Evolutionary conservation across 345 rosid genomes (phyloP).

Genomic region (Erucastrum elatum): DNA sequence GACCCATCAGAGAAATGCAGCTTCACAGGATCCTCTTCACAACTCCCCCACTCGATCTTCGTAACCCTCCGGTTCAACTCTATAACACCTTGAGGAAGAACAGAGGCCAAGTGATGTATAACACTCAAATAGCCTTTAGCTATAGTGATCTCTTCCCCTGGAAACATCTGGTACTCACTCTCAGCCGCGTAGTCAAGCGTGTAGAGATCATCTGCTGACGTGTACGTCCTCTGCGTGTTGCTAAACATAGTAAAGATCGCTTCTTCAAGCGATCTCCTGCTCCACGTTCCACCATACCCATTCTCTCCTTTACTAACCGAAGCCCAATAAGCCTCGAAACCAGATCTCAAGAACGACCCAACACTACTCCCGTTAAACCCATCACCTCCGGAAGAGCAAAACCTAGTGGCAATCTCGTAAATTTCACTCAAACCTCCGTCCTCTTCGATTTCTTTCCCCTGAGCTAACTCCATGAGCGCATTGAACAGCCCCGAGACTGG

Average conservation of each 20-base stretch:
- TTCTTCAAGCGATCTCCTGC: slow-evolving; percentile 58
- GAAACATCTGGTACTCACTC: slow-evolving; percentile 86
- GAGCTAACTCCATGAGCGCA: slow-evolving; percentile 77
- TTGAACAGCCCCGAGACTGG: slow-evolving; percentile 64
- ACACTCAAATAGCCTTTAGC: slow-evolving; percentile 82
- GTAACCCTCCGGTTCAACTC: slow-evolving; percentile 64
- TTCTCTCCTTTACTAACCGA: slow-evolving; percentile 26
- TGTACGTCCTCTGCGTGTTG: slow-evolving; percentile 78
- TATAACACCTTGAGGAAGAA: slow-evolving; percentile 67
- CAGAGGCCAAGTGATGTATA: slow-evolving; percentile 68
- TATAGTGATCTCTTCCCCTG: slow-evolving; percentile 95
- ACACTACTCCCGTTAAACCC: slow-evolving; percentile 47
- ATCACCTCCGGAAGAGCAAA: slow-evolving; percentile 3
- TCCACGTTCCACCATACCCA: slow-evolving; percentile 47
- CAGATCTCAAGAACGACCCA: slow-evolving; percentile 62
- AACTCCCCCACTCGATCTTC: slow-evolving; percentile 71
- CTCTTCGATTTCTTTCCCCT: slow-evolving; percentile 49
- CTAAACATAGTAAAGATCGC: slow-evolving; percentile 74
- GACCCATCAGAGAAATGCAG: slow-evolving; percentile 88
- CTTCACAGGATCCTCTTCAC: slow-evolving; percentile 58
- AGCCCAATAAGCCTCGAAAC: slow-evolving; percentile 63
- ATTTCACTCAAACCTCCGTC: slow-evolving; percentile 32
- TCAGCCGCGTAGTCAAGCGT: slow-evolving; percentile 79
- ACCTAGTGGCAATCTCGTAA: slow-evolving; percentile 48
- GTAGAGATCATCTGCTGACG: slow-evolving; percentile 80